Conservation (phyloP, 169 alveolate genomes). For the Eimeria necatrix region DNA sequence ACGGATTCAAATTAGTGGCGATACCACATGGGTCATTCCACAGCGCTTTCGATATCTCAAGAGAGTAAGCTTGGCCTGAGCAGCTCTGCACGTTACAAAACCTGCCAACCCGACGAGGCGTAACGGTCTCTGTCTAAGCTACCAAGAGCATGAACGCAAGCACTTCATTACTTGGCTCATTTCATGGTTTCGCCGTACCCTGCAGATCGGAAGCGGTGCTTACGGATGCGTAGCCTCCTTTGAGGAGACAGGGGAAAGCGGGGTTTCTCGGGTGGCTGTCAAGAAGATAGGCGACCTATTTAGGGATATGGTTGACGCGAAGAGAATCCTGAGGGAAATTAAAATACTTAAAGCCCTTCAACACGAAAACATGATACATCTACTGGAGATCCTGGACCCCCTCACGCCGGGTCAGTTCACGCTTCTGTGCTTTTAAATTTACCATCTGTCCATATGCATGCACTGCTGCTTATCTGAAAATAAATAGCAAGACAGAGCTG, state of each 20-base stretch:
- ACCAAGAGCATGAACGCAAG: too few species aligned
- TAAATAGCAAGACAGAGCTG: too few species aligned
- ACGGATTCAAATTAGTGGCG: neutral
- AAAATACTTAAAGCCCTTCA: constrained; percentile 87
- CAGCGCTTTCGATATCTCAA: constrained; percentile 8
- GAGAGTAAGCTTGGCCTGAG: neutral
- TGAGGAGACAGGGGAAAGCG: constrained; percentile 83
- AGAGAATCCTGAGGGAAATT: constrained; percentile 94
- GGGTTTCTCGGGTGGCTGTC: constrained; percentile 89
- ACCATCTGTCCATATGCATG: neutral
- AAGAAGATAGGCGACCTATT: constrained; percentile 93
- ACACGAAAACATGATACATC: constrained; percentile 83
- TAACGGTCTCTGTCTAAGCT: too few species aligned
- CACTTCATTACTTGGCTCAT: too few species aligned
- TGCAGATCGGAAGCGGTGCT: constrained; percentile 88
- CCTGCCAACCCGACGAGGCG: too few species aligned
- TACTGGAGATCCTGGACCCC: constrained; percentile 85
- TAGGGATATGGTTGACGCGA: constrained; percentile 94
- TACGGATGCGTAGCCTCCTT: constrained; percentile 88
- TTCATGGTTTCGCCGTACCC: neutral
- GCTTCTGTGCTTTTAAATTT: neutral
- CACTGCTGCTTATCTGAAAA: neutral
- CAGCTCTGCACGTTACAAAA: too few species aligned
- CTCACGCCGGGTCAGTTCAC: constrained; percentile 66
- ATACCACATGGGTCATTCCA: constrained; percentile 21